Percentiles rank a stretch among this genome's conserved stretches.
These are phyloP conservation scores for Paramecium pentaurelia DNA, from an alignment of 73 alveolate species.

Conservation along the genomic window DNA sequence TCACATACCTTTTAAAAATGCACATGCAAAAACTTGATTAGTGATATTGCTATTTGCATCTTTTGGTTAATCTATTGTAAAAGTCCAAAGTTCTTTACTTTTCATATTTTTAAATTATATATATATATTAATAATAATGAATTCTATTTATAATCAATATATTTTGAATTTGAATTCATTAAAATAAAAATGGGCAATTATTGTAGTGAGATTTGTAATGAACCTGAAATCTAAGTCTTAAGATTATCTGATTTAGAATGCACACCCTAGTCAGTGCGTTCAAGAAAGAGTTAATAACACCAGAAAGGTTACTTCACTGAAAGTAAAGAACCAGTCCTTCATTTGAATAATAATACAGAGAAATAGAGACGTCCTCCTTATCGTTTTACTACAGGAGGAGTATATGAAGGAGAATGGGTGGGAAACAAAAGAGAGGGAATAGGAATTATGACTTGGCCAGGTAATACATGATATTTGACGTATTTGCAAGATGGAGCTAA, in stretches of 20 bases:
- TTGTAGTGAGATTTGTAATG: neutral
- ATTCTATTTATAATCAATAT: neutral
- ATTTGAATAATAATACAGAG: neutral
- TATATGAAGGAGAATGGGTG: slow-evolving; percentile 83
- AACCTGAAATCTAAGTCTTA: neutral
- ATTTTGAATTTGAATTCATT: neutral
- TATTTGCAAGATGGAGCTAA: slow-evolving; percentile 51
- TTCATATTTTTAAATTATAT: neutral
- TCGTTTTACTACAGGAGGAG: slow-evolving; percentile 77
- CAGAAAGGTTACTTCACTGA: slow-evolving; percentile 9
- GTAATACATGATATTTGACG: neutral
- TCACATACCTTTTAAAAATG: neutral
- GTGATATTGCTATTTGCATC: neutral
- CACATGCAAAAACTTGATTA: neutral
- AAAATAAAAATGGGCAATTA: slow-evolving; percentile 3
- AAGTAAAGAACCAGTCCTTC: slow-evolving; percentile 3
- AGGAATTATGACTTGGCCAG: slow-evolving; percentile 59
- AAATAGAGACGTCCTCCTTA: slow-evolving; percentile 74
- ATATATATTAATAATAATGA: neutral
- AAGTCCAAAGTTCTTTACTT: neutral
- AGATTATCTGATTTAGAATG: neutral
- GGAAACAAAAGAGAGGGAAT: slow-evolving; percentile 84
- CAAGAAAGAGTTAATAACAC: neutral
- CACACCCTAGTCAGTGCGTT: neutral
- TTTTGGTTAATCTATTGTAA: neutral